Base-by-base conservation (phyloP, 225 moss, liverwort and hornwort species). In the Pleurozium schreberi region DNA sequence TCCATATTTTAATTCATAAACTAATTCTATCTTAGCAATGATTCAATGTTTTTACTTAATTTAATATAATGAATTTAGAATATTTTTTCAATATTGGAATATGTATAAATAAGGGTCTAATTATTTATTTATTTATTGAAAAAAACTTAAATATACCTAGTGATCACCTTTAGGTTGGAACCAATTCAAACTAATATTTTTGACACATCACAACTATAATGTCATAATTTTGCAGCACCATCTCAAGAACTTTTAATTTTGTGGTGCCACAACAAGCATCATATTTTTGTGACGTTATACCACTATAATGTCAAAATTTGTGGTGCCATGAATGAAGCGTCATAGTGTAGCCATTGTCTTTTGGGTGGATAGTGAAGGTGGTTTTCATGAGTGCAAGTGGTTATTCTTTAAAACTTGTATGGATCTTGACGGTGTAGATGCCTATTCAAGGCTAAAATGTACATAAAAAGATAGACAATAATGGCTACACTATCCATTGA, bases 71-170 rank as follows among this genome's bases (percentile, higher is more conserved):
- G 3, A 17, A 18, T 21, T 12, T 22, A 21, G 33, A 20, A 8
- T 11, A 21, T 8, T 34, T 10, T 28, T 34, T 34, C 7, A 36
- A 52, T 21, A 76, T 14, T 36, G 23, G 7, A 0, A 22, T 36
- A 33, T 8, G 14, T 9, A 23, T 0, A 76, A 52, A 19, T 52
- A 36, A 9, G 2, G 0, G 1, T 9, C 13, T 8, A 20, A 1
- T 47, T 73, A 6, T 0, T 33, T 22, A 36, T 34, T 13, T 14
- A 36, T 52, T 52, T 21, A 52, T 52, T 52, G 34, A 7, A 76
- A 22, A 52, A 22, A 34, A 13, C 5, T 34, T 5, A 52, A 52
- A 76, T 8, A 14, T 21, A 53, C 53, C 2, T 36, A 36, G 7
- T 50, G 14, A 34, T 3, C 6, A 21, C 3, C 4, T 50, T 13